A percentile compares a stretch with the other conserved stretches of the same genome.
Evolutionary conservation across 225 moss, liverwort and hornwort species (phyloP).

Genomic region (Polytrichum commune): DNA sequence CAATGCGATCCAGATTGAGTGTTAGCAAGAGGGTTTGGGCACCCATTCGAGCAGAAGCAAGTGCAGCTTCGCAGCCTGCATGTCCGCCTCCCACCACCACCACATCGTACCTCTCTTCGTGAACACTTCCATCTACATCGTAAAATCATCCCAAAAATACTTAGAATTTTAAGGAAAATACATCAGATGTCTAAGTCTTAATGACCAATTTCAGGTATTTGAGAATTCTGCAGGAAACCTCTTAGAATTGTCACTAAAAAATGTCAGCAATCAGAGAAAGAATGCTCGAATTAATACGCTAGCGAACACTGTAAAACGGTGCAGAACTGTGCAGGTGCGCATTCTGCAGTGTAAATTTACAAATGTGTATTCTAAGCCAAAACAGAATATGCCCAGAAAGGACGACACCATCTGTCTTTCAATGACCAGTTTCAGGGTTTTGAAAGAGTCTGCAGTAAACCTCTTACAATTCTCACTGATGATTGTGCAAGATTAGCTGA

Average conservation of each 20-base stretch:
- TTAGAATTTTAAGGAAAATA: slow-evolving; percentile 1
- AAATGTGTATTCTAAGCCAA: neutral
- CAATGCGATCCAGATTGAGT: slow-evolving; percentile 90
- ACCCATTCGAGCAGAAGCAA: slow-evolving; percentile 86
- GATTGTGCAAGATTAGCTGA: no score
- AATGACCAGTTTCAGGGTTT: no score
- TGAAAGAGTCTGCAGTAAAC: no score
- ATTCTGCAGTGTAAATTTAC: neutral
- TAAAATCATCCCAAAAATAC: neutral
- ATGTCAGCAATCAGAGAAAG: no score
- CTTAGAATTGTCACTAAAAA: neutral
- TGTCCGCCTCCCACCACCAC: slow-evolving; percentile 90
- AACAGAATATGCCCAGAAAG: neutral
- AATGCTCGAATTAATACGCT: neutral
- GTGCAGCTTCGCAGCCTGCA: slow-evolving; percentile 93
- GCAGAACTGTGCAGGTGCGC: neutral
- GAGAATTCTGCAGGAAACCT: neutral
- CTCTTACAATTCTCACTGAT: no score
- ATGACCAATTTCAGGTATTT: neutral
- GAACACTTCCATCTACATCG: slow-evolving; percentile 18
- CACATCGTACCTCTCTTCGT: slow-evolving; percentile 69
- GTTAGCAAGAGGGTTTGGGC: slow-evolving; percentile 81
- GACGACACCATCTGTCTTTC: no score
- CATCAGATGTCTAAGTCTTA: neutral
- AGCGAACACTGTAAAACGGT: neutral